Evolutionary conservation across 305 asterid genomes (phyloP).

Genomic region (Fraxinus paxiana): DNA sequence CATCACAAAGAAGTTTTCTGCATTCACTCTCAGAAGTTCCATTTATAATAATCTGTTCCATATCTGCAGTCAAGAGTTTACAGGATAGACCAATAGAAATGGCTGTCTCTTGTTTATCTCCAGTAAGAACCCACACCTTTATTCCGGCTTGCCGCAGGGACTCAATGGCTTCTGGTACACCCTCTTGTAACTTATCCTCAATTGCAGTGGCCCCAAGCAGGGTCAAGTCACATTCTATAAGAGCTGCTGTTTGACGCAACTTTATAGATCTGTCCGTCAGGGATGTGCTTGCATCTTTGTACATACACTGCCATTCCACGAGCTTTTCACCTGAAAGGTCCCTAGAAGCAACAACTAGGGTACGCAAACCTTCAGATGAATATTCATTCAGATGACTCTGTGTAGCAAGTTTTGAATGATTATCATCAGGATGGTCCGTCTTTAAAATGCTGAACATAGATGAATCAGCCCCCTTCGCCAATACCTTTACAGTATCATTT

Average conservation of each 20-base stretch:
- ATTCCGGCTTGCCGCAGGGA: constrained; percentile 93
- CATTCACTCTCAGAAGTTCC: constrained; percentile 90
- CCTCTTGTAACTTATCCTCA: constrained; percentile 94
- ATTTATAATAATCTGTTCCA: constrained; percentile 79
- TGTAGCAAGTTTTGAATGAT: constrained; percentile 44
- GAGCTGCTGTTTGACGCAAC: constrained; percentile 77
- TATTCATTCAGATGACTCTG: constrained; percentile 63
- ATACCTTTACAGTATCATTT: constrained; percentile 63
- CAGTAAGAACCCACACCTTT: constrained; percentile 97
- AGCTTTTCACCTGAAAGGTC: constrained; percentile 68
- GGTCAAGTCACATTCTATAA: constrained; percentile 73
- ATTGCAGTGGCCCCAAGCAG: constrained; percentile 95
- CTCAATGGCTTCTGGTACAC: constrained; percentile 95
- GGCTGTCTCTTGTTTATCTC: constrained; percentile 99
- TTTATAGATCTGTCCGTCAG: constrained; percentile 75
- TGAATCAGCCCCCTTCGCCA: constrained; percentile 97
- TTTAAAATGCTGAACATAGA: constrained; percentile 78
- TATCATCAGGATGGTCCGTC: constrained; percentile 37
- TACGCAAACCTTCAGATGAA: constrained; percentile 89
- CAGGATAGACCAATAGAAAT: constrained; percentile 93
- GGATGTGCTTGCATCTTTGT: constrained; percentile 93
- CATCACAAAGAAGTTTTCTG: constrained; percentile 70
- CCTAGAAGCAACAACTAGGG: constrained; percentile 81
- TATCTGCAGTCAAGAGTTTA: constrained; percentile 80
- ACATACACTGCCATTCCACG: constrained; percentile 77